Base-by-base conservation (phyloP, 345 rosid genomes). In the Eucalyptus regnans region DNA sequence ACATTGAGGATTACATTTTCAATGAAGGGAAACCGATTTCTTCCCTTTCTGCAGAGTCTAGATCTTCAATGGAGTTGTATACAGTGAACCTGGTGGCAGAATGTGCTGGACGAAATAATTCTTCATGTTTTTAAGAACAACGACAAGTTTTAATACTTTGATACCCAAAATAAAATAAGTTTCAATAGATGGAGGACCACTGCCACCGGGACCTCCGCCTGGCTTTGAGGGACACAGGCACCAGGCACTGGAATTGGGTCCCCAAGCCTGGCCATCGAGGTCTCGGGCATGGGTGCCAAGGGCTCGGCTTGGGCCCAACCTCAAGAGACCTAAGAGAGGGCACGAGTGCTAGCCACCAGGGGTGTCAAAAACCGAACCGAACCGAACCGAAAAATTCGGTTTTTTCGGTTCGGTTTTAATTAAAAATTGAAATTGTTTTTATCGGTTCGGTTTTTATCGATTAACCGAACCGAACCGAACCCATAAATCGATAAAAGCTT, bases 301-400 rank as follows among this genome's bases (percentile, higher is more conserved):
- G 71, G 31, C 37, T 29, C 3, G 9, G 18, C 37, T 4, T 5
- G 9, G 71, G 17, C 9, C 33, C 9, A 62, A 62, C 71, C 71
- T 62, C 18, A 9, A 62, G 17, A 60, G 31, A 25, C 66, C 2
- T 12, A 14, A 29, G 66, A 12, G 33, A 29, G 71, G 71, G 71
- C 71, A 64, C 2, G 18, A 64, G 71, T 3, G 0, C 37, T 15
- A 13, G 9, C 3, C 71, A 33, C 3, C 37, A 33, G 3, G 37
- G 37, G 3, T 33, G 37, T 33, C 37, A 33, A 33, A 33, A 33
- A 33, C 3, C 37, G 37, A 33, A 33, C 37, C 37, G 37, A 33
- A 33, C 37, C 37, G 37, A 33, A 33, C 3, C 3, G 37, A 33
- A 33, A 33, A 33, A 33, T 33, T 33, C 37, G 37, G 37, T 33